Conservation (phyloP, 2,329 filamentous ascomycete species). For the Talaromyces sp. region DNA sequence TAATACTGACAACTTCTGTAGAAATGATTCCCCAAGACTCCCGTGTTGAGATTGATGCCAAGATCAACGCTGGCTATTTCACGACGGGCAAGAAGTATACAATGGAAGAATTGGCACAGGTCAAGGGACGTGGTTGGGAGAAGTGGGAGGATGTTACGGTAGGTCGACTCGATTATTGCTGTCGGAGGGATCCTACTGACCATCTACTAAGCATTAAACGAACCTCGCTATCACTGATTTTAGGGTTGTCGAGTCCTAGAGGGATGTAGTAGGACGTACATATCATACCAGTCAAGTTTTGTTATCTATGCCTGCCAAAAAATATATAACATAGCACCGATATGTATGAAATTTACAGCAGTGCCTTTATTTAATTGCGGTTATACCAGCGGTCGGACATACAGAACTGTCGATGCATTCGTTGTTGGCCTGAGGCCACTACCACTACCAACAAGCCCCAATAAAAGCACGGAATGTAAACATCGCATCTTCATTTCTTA, state of each 20-base stretch:
- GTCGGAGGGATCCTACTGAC: not conserved
- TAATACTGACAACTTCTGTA: not conserved
- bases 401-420: not conserved
- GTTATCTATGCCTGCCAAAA: not conserved
- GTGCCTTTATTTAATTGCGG: not conserved
- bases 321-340: not conserved
- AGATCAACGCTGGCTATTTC: constrained; percentile 87
- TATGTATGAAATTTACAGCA: not conserved
- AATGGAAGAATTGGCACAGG: constrained; percentile 75
- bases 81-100: constrained; percentile 89
- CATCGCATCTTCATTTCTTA: not conserved
- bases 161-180: constrained; percentile 16
- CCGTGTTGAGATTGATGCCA: constrained; percentile 96
- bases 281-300: not conserved
- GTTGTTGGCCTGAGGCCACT: not conserved
- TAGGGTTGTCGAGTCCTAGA: not conserved
- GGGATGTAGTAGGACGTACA: no score
- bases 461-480: not conserved
- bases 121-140: constrained; percentile 90
- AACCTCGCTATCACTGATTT: not conserved
- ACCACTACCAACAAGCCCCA: not conserved
- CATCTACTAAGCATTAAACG: not conserved
- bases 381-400: no score
- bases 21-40: constrained; percentile 93
- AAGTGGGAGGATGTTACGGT: constrained; percentile 53